Percentiles rank a stretch among this genome's conserved stretches.
Conservation (phyloP, 306 rosid genomes). For the Corylus heterophylla region DNA sequence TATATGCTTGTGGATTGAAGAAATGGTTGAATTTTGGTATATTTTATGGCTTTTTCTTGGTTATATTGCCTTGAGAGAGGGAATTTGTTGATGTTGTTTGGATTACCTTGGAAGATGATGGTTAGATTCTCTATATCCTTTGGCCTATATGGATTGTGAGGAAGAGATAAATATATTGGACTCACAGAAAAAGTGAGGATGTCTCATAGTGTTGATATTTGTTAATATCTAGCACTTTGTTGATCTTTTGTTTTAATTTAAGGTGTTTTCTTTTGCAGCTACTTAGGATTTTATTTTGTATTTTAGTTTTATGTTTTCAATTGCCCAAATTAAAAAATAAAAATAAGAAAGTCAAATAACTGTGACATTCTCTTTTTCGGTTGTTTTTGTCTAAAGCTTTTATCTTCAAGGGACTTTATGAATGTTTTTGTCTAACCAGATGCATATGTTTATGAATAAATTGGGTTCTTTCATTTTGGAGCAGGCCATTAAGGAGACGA, state of each 20-base stretch:
- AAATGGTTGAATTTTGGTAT: not conserved
- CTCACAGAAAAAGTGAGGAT: not conserved
- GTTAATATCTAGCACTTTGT: too few species aligned
- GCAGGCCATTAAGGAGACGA: constrained; percentile 64
- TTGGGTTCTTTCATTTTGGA: constrained; percentile 18
- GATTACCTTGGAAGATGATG: not conserved
- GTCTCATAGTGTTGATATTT: not conserved
- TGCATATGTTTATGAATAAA: not conserved
- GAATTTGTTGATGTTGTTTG: not conserved
- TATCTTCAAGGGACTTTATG: not conserved
- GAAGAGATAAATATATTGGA: not conserved
- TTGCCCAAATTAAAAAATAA: not conserved
- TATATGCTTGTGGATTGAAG: not conserved
- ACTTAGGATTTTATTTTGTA: not conserved
- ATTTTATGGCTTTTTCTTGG: not conserved
- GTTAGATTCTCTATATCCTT: not conserved
- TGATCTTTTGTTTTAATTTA: too few species aligned
- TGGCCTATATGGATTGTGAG: not conserved
- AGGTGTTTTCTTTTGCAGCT: too few species aligned
- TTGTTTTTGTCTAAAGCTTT: not conserved
- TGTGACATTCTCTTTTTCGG: not conserved
- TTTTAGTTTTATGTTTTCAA: not conserved
- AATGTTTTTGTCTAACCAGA: too few species aligned
- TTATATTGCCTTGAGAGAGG: not conserved
- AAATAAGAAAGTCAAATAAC: not conserved